phyloP scores from a whole-genome alignment of 2,329 filamentous ascomycete species.

The Sporothrix curviconia region DNA sequence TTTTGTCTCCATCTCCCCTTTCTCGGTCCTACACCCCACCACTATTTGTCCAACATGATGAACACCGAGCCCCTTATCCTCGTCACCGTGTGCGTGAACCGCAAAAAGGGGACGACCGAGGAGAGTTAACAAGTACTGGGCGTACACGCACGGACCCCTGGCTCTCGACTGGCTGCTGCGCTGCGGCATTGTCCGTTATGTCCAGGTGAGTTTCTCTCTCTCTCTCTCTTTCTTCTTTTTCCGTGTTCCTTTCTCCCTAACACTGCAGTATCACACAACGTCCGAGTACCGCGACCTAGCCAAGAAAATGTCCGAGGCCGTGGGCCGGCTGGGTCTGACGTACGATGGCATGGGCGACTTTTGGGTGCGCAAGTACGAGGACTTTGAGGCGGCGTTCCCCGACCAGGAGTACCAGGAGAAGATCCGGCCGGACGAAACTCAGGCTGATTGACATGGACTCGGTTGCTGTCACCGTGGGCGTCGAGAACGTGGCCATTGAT shows the following conservation, averaged over 20 bases:
- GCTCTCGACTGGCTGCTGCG: slow-evolving; percentile 4
- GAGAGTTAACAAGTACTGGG: slow-evolving; percentile 8
- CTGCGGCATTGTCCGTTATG: slow-evolving; percentile 8
- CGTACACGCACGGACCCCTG: slow-evolving; percentile 2
- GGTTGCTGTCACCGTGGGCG: background rate
- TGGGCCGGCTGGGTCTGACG: background rate
- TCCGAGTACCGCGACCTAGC: slow-evolving; percentile 5
- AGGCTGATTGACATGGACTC: slow-evolving; percentile 8
- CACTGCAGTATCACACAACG: slow-evolving; percentile 1
- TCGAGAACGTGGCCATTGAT: slow-evolving; percentile 5
- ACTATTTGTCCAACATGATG: background rate
- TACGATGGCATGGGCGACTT: slow-evolving; percentile 10
- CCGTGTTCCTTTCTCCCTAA: too few species aligned
- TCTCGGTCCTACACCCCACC: background rate
- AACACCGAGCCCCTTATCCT: slow-evolving; percentile 6
- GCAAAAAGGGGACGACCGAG: slow-evolving; percentile 3
- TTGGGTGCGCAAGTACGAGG: slow-evolving; percentile 10
- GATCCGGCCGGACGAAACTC: slow-evolving; percentile 7
- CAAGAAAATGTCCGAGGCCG: slow-evolving; percentile 8
- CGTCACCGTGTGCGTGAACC: slow-evolving; percentile 5
- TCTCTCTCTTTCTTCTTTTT: background rate
- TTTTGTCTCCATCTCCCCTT: background rate
- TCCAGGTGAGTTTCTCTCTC: background rate
- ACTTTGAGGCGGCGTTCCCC: slow-evolving; percentile 8
- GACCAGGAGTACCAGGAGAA: slow-evolving; percentile 6